These are phyloP conservation scores for Aspergillus coremiiformis DNA, from an alignment of 495 filamentous ascomycete species.

Conservation along the genomic window DNA sequence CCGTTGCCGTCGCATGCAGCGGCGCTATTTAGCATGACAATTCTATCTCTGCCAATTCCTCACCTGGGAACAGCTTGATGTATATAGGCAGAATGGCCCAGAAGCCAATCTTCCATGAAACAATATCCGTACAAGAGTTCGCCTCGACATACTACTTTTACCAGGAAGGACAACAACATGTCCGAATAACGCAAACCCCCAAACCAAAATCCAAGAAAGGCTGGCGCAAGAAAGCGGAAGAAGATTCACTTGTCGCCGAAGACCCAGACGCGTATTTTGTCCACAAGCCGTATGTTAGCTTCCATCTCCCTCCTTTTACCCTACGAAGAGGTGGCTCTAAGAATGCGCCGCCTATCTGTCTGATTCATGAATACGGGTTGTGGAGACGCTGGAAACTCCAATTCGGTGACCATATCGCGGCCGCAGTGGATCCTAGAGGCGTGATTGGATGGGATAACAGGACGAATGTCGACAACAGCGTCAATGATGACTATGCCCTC, in stretches of 20 bases:
- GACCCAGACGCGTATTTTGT: constrained; percentile 7
- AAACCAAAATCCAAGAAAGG: too few species aligned
- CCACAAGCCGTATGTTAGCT: constrained; percentile 8
- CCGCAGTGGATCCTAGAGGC: constrained; percentile 8
- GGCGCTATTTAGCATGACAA: too few species aligned
- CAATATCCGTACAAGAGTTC: background rate
- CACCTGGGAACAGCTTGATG: background rate
- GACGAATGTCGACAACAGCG: too few species aligned
- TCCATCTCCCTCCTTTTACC: constrained; percentile 10
- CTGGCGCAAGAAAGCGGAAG: too few species aligned
- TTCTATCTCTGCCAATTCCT: background rate
- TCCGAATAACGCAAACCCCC: background rate
- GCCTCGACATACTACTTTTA: background rate
- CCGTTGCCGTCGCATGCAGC: too few species aligned
- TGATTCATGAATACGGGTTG: constrained; percentile 4
- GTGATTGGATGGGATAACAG: constrained; percentile 7
- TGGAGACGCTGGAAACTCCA: constrained; percentile 15
- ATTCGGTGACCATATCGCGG: background rate
- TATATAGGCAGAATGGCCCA: background rate
- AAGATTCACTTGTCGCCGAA: too few species aligned
- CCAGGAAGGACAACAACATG: background rate
- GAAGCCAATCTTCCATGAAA: background rate
- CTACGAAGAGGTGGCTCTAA: constrained; percentile 9
- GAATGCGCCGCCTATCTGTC: constrained; percentile 4
- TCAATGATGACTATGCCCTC: constrained; percentile 2